These are phyloP conservation scores for Ophiostoma novo-ulmi DNA, from an alignment of 2,329 filamentous ascomycete genomes.

Conservation along the genomic window DNA sequence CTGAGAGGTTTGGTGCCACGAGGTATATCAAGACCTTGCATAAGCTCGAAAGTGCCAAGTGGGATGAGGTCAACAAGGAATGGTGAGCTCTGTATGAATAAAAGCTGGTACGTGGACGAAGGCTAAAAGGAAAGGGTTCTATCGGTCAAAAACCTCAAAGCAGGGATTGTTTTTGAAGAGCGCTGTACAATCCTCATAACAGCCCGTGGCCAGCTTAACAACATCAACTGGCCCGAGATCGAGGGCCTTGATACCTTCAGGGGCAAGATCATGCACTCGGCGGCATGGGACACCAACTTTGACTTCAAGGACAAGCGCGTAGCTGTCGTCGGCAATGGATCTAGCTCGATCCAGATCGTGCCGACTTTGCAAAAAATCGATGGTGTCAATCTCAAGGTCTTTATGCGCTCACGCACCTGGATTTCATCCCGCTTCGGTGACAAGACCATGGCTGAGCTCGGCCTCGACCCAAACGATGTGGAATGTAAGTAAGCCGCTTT, in stretches of 20 bases:
- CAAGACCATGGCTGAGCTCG: conserved; percentile 40
- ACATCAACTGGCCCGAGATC: conserved; percentile 42
- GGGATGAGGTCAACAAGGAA: conserved; percentile 38
- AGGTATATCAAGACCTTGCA: conserved; percentile 45
- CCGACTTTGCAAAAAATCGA: conserved; percentile 43
- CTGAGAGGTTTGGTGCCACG: conserved; percentile 43
- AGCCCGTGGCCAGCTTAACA: conserved; percentile 41
- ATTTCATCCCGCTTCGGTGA: conserved; percentile 46
- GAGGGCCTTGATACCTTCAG: conserved; percentile 39
- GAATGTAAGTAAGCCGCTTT: conserved; percentile 26
- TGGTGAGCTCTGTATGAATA: conserved; percentile 29
- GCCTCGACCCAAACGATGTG: conserved; percentile 36
- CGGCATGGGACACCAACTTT: conserved; percentile 44
- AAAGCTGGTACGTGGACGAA: neutral
- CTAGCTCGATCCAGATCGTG: conserved; percentile 50
- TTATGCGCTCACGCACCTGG: conserved; percentile 48
- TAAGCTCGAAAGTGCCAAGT: conserved; percentile 39
- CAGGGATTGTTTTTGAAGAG: conserved; percentile 39
- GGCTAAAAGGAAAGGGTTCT: conserved; percentile 4
- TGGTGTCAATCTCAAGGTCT: conserved; percentile 41
- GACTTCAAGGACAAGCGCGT: conserved; percentile 46
- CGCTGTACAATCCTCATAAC: conserved; percentile 39
- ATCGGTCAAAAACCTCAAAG: conserved; percentile 34
- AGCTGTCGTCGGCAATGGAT: conserved; percentile 49
- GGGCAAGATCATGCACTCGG: conserved; percentile 45